Conservation (phyloP, 106 monocot species). For the Hemerocallis citrina region DNA sequence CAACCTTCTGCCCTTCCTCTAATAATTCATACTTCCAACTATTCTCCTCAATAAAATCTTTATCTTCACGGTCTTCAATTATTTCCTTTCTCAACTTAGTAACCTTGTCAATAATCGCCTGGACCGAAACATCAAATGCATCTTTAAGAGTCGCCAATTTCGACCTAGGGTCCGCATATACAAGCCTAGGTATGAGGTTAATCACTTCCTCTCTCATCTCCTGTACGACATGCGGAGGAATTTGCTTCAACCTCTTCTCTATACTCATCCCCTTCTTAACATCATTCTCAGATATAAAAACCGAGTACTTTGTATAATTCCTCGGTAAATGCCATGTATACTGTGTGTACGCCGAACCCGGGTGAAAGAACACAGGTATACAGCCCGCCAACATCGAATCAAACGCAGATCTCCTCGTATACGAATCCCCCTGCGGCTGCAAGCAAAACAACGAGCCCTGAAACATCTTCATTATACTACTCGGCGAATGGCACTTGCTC, state of each 20-base stretch:
- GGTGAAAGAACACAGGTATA: conserved; percentile 93
- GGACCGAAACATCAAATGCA: conserved; percentile 83
- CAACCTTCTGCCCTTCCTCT: conserved; percentile 54
- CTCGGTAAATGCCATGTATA: conserved; percentile 89
- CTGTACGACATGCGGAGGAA: conserved; percentile 42
- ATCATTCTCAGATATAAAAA: conserved; percentile 77
- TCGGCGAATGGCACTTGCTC: conserved; percentile 71
- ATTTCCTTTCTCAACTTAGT: conserved; percentile 61
- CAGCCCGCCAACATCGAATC: conserved; percentile 94
- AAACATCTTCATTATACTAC: conserved; percentile 75
- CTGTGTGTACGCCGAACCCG: conserved; percentile 74
- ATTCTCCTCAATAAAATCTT: conserved; percentile 74
- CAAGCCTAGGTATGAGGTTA: conserved; percentile 55
- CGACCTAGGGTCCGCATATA: conserved; percentile 72
- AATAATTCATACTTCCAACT: conserved; percentile 85
- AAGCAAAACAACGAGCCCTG: conserved; percentile 78
- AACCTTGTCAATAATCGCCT: conserved; percentile 62
- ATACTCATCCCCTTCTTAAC: conserved; percentile 54
- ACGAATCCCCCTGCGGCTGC: conserved; percentile 90
- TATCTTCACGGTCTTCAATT: conserved; percentile 44
- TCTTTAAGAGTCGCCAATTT: conserved; percentile 54
- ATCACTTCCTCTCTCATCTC: conserved; percentile 68
- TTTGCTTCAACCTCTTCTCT: conserved; percentile 46
- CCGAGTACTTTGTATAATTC: conserved; percentile 58
- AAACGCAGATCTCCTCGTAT: conserved; percentile 80